Evolutionary conservation across 139 green algal species (phyloP).

Genomic region (Chlamydomonas incerta): DNA sequence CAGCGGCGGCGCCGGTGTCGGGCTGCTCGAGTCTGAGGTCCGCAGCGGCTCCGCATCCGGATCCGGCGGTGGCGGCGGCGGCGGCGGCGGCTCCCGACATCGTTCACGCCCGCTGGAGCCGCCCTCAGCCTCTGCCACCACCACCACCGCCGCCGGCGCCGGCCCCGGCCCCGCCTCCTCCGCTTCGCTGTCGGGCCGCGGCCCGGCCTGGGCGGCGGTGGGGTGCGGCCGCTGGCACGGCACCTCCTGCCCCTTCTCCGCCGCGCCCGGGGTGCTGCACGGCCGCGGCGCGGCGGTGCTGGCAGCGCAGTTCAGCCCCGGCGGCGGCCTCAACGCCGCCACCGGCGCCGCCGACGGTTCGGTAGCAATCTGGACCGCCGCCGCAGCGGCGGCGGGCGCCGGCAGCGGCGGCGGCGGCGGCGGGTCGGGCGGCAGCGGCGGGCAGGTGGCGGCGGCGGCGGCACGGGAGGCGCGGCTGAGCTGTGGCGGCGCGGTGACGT

Average conservation of each 20-base stretch:
- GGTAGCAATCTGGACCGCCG: not conserved
- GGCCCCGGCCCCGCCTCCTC: not conserved
- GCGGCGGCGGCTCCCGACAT: too few relatives aligned
- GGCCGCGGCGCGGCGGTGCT: conserved; percentile 18
- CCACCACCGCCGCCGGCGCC: not conserved
- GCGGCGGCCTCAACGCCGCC: conserved; percentile 1
- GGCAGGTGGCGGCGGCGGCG: not conserved
- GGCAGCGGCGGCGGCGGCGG: conserved; percentile 8
- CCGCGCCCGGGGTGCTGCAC: not conserved
- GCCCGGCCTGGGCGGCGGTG: not conserved
- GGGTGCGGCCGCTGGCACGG: conserved; percentile 30
- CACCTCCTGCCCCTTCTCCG: not conserved
- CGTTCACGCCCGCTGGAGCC: too few relatives aligned
- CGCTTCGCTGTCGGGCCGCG: not conserved
- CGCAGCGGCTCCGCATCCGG: too few relatives aligned
- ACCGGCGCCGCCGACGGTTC: conserved; percentile 21
- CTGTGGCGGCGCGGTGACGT: conserved; percentile 48
- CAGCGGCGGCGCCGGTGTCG: too few relatives aligned
- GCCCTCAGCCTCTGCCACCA: too few relatives aligned
- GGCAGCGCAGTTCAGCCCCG: conserved; percentile 19
- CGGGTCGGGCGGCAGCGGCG: conserved; percentile 7
- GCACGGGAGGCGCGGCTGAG: conserved; percentile 42
- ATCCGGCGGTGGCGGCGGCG: too few relatives aligned
- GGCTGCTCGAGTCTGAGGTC: too few relatives aligned
- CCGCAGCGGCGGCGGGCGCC: conserved; percentile 16